Base-by-base conservation (phyloP, 2,329 filamentous ascomycete species). In the Penicillium capsulatum region DNA sequence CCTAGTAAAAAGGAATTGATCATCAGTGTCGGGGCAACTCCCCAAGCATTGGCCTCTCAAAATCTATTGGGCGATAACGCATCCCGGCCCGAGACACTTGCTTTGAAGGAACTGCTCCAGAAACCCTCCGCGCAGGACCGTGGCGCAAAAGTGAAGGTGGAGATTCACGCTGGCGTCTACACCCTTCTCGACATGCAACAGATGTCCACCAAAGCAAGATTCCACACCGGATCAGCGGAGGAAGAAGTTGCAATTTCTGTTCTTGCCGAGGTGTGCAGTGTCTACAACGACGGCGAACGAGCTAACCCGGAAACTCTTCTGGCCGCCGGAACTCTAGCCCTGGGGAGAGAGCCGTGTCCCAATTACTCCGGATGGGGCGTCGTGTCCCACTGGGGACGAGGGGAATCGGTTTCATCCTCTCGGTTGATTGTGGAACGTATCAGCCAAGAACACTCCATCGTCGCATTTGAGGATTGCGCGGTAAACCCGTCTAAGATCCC, bases 141-240 rank as follows among this genome's bases (percentile, higher is more conserved):
- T 6, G 46, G 43, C 11, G 54, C 60, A 3, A 67, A 65, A 24
- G 69, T 74, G 34, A 63, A 57, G 3, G 70, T 88, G 17, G 85
- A 89, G 58, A 69, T 88, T 2, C 86, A 90, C 59, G 84, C 85
- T 0, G 85, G 84, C 19, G 83, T 86, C 2, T 91, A 90, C 58
- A 79, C 85, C 0, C 71, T 81, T 3, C 74, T 91, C 7, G 86
- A 92, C 60, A 71, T 90, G 53, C 86, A 92, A 60, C 86, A 92
- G 61, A 70, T 91, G 2, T 80, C 84, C 1, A 86, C 85, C 0
- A 78, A 83, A 53, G 81, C 84, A 3, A 64, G 75, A 0, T 70
- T 73, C 3, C 53, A 61, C 5, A 33, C 38, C 0, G 66, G 35
- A 52, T 37, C 40, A 2, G 33, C 53, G 1, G 54, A 70, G 45